Evolutionary conservation across 148 eudicot genomes (phyloP).

Genomic region (Talinum fruticosum): DNA sequence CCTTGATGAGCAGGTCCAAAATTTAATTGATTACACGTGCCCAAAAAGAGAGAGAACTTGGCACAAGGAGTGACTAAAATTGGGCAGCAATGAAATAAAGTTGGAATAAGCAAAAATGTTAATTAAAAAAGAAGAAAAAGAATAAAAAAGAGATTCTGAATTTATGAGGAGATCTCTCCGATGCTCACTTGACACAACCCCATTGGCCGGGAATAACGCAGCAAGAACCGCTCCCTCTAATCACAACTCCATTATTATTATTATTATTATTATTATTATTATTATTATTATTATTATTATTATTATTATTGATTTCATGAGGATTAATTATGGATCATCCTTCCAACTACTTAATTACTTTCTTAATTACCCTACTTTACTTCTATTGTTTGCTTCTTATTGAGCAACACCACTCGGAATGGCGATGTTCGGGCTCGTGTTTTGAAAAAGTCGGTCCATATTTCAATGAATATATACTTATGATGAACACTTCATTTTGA

Average conservation of each 20-base stretch:
- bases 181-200: background rate
- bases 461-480: too few species aligned
- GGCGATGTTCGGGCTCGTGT: too few species aligned
- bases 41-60: background rate
- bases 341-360: background rate
- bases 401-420: too few species aligned
- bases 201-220: background rate
- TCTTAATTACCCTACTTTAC: background rate
- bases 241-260: background rate
- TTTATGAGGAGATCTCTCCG: constrained; percentile 3
- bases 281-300: background rate
- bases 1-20: too few species aligned
- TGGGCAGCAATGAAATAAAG: background rate
- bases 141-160: background rate
- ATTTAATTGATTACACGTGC: background rate
- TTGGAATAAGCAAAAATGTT: background rate
- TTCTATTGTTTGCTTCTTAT: too few species aligned
- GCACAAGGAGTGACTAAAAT: background rate
- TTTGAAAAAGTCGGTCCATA: too few species aligned
- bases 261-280: background rate
- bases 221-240: constrained; percentile 2
- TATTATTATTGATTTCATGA: background rate
- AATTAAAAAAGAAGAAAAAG: background rate
- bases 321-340: background rate
- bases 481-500: too few species aligned